These are phyloP conservation scores for Hyaloraphidium curvatum DNA, from an alignment of 192 early-diverging fungal genomes.

Conservation along the genomic window DNA sequence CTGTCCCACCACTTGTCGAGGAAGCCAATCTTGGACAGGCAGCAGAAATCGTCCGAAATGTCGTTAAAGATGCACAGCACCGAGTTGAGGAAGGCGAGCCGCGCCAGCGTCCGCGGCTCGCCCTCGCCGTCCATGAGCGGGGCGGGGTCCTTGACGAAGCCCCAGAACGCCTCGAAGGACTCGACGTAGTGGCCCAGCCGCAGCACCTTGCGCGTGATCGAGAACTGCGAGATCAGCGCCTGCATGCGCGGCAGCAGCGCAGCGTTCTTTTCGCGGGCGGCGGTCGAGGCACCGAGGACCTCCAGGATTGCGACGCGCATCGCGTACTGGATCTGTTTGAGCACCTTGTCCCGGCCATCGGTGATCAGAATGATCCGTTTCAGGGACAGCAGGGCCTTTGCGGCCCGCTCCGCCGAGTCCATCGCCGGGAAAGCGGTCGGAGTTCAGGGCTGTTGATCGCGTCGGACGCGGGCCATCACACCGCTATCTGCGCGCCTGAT, in stretches of 20 bases:
- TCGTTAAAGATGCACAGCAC: conserved; percentile 41
- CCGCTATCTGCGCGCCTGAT: too few relatives aligned
- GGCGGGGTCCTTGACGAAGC: conserved; percentile 3
- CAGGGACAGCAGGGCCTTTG: too few relatives aligned
- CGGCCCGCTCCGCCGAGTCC: too few relatives aligned
- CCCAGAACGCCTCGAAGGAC: conserved; percentile 33
- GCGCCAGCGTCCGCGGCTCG: conserved; percentile 4
- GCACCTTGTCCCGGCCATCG: conserved; percentile 69
- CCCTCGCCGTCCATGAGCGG: conserved; percentile 1
- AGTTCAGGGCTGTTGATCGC: too few relatives aligned
- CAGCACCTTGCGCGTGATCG: conserved; percentile 50
- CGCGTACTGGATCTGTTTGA: conserved; percentile 63
- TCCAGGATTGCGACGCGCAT: too few relatives aligned
- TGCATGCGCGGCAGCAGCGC: conserved; percentile 11
- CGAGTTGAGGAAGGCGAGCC: conserved; percentile 15
- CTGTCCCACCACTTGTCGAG: conserved; percentile 26
- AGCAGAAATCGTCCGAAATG: conserved; percentile 53
- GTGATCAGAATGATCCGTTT: conserved; percentile 41
- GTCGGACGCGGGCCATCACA: too few relatives aligned
- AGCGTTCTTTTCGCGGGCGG: too few relatives aligned
- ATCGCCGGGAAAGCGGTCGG: too few relatives aligned
- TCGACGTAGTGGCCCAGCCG: conserved; percentile 50
- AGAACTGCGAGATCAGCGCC: conserved; percentile 44
- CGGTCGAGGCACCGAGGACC: neutral
- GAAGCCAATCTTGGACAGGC: conserved; percentile 46